Conservation (phyloP, 305 asterid genomes). For the Fraxinus nigra region DNA sequence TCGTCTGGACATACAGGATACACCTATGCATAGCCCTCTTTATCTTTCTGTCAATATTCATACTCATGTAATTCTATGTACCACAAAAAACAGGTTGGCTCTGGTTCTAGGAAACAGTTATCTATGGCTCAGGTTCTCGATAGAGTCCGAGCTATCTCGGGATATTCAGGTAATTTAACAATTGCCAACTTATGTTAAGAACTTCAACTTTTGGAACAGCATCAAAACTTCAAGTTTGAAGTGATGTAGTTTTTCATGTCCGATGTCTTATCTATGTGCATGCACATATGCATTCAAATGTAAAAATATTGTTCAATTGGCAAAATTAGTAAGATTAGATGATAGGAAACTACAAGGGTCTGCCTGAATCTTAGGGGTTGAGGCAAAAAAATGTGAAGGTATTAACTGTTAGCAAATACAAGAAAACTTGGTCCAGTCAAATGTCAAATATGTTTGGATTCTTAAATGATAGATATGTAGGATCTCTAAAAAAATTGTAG, state of each 20-base stretch:
- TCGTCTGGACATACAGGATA: background rate
- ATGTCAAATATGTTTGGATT: constrained; percentile 1
- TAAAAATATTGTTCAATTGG: background rate
- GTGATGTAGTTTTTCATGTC: background rate
- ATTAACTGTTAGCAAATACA: background rate
- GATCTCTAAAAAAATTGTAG: background rate
- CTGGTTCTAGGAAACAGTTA: constrained; percentile 52
- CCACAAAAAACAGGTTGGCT: constrained; percentile 67
- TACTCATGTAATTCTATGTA: constrained; percentile 14
- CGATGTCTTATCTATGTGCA: background rate
- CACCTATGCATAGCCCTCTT: background rate
- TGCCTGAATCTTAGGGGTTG: background rate
- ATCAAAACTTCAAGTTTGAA: background rate
- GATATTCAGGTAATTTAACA: constrained; percentile 58
- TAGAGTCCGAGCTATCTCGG: constrained; percentile 65
- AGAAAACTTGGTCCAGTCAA: constrained; percentile 8
- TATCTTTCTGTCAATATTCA: background rate
- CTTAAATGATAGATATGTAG: background rate
- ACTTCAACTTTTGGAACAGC: background rate
- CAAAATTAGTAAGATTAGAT: background rate
- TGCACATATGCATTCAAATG: background rate
- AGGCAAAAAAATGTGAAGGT: background rate
- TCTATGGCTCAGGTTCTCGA: constrained; percentile 49
- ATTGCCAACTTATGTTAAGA: background rate
- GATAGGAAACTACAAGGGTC: background rate